A percentile compares a stretch with the other conserved stretches of the same genome.
Conservation (phyloP, 164 flowering plant species). For the Nelumbo lutea region DNA sequence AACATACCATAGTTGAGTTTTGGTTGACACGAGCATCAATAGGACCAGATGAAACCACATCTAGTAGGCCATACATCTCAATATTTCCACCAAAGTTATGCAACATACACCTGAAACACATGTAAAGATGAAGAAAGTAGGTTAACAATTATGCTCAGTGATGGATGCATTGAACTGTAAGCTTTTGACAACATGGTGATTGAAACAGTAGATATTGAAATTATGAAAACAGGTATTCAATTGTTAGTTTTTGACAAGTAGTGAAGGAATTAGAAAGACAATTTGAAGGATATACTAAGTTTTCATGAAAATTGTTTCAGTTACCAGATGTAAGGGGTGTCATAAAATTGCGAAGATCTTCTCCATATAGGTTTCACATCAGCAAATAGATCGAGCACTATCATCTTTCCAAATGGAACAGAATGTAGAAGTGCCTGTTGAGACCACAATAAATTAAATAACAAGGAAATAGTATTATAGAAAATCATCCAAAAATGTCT, state of each 20-base stretch:
- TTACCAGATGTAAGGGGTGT: slow-evolving; percentile 91
- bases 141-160: background rate
- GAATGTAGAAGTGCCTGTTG: slow-evolving; percentile 94
- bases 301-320: background rate
- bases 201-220: too few relatives aligned
- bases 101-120: slow-evolving; percentile 72
- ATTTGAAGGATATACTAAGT: background rate
- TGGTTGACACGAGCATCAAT: slow-evolving; percentile 79
- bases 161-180: background rate
- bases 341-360: slow-evolving; percentile 82
- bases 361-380: slow-evolving; percentile 93
- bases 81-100: slow-evolving; percentile 98
- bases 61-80: slow-evolving; percentile 94
- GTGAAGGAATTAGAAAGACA: background rate
- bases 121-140: slow-evolving; percentile 2
- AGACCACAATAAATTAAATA: slow-evolving; percentile 6
- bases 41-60: slow-evolving; percentile 85
- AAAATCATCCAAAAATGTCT: background rate
- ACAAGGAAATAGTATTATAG: background rate
- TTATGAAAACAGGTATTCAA: too few relatives aligned
- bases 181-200: background rate
- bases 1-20: slow-evolving; percentile 88
- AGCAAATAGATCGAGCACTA: slow-evolving; percentile 97
- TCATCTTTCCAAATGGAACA: slow-evolving; percentile 95
- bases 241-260: too few relatives aligned